phyloP scores from a whole-genome alignment of 75 land plant genomes.

The Selaginella tamariscina region DNA sequence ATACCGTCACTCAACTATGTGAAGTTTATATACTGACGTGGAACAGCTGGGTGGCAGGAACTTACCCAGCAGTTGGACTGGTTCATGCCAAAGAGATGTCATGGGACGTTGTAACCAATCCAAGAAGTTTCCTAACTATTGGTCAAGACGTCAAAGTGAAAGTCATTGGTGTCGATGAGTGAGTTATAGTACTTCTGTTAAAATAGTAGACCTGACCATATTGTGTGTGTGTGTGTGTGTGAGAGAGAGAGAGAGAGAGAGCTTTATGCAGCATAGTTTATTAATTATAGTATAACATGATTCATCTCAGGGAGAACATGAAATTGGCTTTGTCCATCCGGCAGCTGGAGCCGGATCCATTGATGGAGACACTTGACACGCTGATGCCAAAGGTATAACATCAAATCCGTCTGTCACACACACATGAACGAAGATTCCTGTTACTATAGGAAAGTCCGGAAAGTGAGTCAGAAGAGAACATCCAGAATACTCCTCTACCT shows the following conservation, averaged over 20 bases:
- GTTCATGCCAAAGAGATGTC: conserved; percentile 88
- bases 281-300: not conserved
- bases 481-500: conserved; percentile 52
- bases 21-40: too few species aligned
- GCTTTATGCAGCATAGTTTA: not conserved
- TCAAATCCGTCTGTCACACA: too few species aligned
- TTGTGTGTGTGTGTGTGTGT: too few species aligned
- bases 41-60: conserved; percentile 31
- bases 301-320: conserved; percentile 38
- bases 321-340: conserved; percentile 76
- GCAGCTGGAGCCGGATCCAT: conserved; percentile 81
- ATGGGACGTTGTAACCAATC: conserved; percentile 79
- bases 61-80: conserved; percentile 58
- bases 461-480: not conserved
- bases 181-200: conserved; percentile 12
- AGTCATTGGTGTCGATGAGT: conserved; percentile 57
- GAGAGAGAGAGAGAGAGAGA: not conserved
- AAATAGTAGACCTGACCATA: not conserved
- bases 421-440: too few species aligned
- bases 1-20: too few species aligned
- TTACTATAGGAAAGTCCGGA: too few species aligned
- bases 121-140: conserved; percentile 54
- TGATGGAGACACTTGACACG: conserved; percentile 83
- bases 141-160: conserved; percentile 80
- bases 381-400: conserved; percentile 44